Conservation (phyloP, 495 filamentous ascomycete species). For the Neurospora intermedia region DNA sequence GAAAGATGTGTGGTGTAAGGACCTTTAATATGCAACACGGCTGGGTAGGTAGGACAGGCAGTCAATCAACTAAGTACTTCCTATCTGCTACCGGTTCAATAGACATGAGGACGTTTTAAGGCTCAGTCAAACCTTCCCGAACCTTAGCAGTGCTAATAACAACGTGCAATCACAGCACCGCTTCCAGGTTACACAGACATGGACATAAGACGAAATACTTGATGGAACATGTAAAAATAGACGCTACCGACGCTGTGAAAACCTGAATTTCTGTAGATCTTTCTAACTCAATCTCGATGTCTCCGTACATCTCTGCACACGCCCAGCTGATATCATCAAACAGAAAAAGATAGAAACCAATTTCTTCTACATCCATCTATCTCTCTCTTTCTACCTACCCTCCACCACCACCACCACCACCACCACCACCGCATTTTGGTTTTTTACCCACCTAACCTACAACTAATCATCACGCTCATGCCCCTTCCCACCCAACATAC, state of each 20-base stretch:
- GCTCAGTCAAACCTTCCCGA: too few relatives aligned
- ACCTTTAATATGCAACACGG: neutral
- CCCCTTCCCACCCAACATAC: slow-evolving; percentile 37
- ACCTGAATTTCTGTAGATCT: neutral
- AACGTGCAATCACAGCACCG: too few relatives aligned
- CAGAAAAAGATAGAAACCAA: neutral
- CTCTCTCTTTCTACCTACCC: neutral
- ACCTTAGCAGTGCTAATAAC: too few relatives aligned
- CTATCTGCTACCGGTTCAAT: too few relatives aligned
- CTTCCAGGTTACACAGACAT: neutral
- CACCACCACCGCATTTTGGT: neutral
- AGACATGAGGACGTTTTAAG: too few relatives aligned
- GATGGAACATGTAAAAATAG: neutral
- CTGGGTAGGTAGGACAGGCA: too few relatives aligned
- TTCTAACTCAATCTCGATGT: neutral
- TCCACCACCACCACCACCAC: neutral
- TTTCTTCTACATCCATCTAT: neutral
- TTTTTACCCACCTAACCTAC: neutral
- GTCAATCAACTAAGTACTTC: too few relatives aligned
- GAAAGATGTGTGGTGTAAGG: neutral
- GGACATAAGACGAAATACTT: neutral
- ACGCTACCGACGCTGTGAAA: neutral
- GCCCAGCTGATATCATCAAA: neutral
- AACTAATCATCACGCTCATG: neutral
- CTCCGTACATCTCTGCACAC: neutral